Evolutionary conservation across 345 rosid species (phyloP).

Genomic region (Rhizophora apiculata): DNA sequence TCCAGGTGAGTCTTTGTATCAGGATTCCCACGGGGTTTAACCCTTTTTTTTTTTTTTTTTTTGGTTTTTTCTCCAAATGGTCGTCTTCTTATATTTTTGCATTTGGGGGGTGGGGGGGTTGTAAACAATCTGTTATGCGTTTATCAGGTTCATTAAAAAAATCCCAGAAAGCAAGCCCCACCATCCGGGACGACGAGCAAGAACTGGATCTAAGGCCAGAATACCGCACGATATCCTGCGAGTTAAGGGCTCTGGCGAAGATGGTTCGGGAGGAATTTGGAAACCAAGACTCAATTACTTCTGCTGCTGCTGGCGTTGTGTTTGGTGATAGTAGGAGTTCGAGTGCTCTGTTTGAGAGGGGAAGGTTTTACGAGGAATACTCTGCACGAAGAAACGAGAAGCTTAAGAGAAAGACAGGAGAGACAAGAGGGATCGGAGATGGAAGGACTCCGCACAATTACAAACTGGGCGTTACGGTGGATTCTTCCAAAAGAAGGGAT

Average conservation of each 20-base stretch:
- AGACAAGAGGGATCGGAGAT: slow-evolving; percentile 17
- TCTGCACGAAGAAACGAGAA: slow-evolving; percentile 80
- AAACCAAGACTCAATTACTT: slow-evolving; percentile 13
- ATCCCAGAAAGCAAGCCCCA: slow-evolving; percentile 43
- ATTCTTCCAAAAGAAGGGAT: slow-evolving; percentile 53
- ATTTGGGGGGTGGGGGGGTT: background rate
- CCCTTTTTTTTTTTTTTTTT: background rate
- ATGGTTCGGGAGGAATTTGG: slow-evolving; percentile 45
- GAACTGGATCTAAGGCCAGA: slow-evolving; percentile 50
- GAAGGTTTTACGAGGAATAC: slow-evolving; percentile 80
- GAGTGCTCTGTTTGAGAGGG: slow-evolving; percentile 60
- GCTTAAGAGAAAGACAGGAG: slow-evolving; percentile 61
- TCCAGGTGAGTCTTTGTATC: slow-evolving; percentile 39
- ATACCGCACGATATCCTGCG: slow-evolving; percentile 59
- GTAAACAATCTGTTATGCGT: background rate
- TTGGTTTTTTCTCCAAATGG: background rate
- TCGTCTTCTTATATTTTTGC: background rate
- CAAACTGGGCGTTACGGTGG: slow-evolving; percentile 60
- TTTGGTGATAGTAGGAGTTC: slow-evolving; percentile 8
- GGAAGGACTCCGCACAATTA: slow-evolving; percentile 37
- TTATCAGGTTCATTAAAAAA: slow-evolving; percentile 53
- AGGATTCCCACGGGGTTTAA: too few species aligned
- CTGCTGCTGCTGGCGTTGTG: background rate
- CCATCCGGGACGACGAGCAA: slow-evolving; percentile 22
- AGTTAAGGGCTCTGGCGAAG: slow-evolving; percentile 55